These are phyloP conservation scores for Yamadazyma olivae DNA, from an alignment of 805 yeast genomes.

Conservation along the genomic window DNA sequence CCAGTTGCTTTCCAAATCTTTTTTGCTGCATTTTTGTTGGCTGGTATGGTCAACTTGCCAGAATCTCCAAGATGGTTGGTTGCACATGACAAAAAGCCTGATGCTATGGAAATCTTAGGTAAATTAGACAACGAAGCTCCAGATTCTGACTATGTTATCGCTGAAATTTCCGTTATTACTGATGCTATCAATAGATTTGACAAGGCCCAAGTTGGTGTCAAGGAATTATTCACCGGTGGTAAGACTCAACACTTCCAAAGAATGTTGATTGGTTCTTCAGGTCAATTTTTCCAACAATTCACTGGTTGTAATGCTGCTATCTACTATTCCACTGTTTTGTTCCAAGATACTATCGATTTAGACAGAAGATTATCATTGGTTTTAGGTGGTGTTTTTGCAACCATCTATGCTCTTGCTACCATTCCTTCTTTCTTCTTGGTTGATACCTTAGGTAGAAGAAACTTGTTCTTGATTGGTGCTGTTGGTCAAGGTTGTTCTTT, in stretches of 20 bases:
- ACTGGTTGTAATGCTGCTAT: slow-evolving; percentile 91
- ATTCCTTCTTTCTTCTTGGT: slow-evolving; percentile 42
- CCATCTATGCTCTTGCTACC: slow-evolving; percentile 56
- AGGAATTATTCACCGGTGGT: slow-evolving; percentile 45
- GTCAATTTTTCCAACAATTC: slow-evolving; percentile 86
- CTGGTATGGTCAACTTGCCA: slow-evolving; percentile 47
- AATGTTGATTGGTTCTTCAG: slow-evolving; percentile 59
- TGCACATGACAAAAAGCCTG: slow-evolving; percentile 37
- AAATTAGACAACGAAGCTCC: slow-evolving; percentile 37
- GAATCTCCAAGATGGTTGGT: slow-evolving; percentile 76
- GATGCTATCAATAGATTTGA: slow-evolving; percentile 51
- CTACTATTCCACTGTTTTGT: slow-evolving; percentile 85
- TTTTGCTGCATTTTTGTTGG: slow-evolving; percentile 46
- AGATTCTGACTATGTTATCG: slow-evolving; percentile 39
- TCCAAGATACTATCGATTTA: slow-evolving; percentile 56
- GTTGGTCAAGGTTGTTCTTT: slow-evolving; percentile 39
- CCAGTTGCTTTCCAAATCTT: slow-evolving; percentile 59
- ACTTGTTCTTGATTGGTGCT: slow-evolving; percentile 42
- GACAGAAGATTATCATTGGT: slow-evolving; percentile 52
- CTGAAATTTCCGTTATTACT: slow-evolving; percentile 43
- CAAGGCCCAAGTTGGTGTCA: slow-evolving; percentile 43
- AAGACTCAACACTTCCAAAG: slow-evolving; percentile 59
- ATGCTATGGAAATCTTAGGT: slow-evolving; percentile 34
- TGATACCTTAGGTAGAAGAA: slow-evolving; percentile 45
- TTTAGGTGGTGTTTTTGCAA: slow-evolving; percentile 64